Percentiles rank a stretch among this genome's conserved stretches.
These are phyloP conservation scores for Crepidotus variabilis DNA, from an alignment of 768 basidiomycete genomes.

Conservation along the genomic window DNA sequence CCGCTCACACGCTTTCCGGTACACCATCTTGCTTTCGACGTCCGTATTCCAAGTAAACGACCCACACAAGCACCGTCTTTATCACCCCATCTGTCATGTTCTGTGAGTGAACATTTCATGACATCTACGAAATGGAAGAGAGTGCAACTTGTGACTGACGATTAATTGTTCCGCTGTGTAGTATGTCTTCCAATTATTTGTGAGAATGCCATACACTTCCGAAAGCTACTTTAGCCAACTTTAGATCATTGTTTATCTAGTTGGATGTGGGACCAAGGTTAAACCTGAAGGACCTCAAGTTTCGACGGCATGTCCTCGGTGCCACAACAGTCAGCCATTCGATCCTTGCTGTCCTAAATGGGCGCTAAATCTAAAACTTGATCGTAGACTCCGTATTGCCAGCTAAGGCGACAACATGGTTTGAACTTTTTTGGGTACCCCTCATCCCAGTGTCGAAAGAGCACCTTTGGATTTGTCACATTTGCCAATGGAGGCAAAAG, in stretches of 20 bases:
- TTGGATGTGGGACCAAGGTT: slow-evolving; percentile 62
- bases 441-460: slow-evolving; percentile 60
- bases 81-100: background rate
- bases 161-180: slow-evolving; percentile 14
- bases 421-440: slow-evolving; percentile 74
- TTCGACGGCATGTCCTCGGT: slow-evolving; percentile 62
- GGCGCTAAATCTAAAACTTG: background rate
- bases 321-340: slow-evolving; percentile 57
- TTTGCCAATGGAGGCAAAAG: slow-evolving; percentile 56
- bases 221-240: slow-evolving; percentile 1
- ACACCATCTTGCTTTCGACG: background rate
- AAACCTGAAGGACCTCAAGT: slow-evolving; percentile 51
- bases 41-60: background rate
- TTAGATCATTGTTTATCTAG: slow-evolving; percentile 29
- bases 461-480: slow-evolving; percentile 67
- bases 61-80: background rate
- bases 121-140: background rate
- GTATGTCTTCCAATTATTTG: slow-evolving; percentile 53
- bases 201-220: slow-evolving; percentile 21
- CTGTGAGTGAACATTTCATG: slow-evolving; percentile 1
- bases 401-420: slow-evolving; percentile 68
- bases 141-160: background rate
- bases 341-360: background rate
- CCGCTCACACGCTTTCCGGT: background rate
- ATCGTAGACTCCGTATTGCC: slow-evolving; percentile 51